Evolutionary conservation across 345 rosid genomes (phyloP).

Genomic region (Hypericum androsaemum): DNA sequence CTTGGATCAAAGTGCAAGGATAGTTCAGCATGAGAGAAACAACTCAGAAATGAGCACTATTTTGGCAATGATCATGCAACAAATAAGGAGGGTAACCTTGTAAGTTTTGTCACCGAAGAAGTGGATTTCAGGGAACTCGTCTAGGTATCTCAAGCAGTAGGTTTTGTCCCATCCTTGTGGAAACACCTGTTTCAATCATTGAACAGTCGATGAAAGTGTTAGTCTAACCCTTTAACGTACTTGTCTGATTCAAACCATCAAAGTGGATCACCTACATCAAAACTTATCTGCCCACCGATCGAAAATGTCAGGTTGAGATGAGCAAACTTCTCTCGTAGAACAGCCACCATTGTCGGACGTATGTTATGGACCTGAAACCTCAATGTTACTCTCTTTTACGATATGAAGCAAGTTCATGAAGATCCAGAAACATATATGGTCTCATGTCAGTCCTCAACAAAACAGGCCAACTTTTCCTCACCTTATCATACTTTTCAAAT

Average conservation of each 20-base stretch:
- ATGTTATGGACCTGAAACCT: slow-evolving; percentile 69
- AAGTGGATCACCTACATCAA: slow-evolving; percentile 53
- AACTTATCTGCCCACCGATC: slow-evolving; percentile 96
- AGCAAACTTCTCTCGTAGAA: slow-evolving; percentile 75
- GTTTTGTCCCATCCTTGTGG: slow-evolving; percentile 99
- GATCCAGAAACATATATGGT: background rate
- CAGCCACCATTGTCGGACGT: slow-evolving; percentile 73
- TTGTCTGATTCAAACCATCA: slow-evolving; percentile 3
- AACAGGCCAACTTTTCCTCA: slow-evolving; percentile 14
- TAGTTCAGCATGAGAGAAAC: background rate
- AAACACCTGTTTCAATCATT: slow-evolving; percentile 50
- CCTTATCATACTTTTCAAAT: slow-evolving; percentile 93
- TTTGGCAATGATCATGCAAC: too few relatives aligned
- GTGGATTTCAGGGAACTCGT: slow-evolving; percentile 73
- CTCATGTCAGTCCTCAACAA: slow-evolving; percentile 1
- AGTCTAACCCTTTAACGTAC: background rate
- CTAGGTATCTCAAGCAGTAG: slow-evolving; percentile 81
- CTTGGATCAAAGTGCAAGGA: slow-evolving; percentile 5
- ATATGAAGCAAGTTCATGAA: slow-evolving; percentile 9
- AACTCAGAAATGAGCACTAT: background rate
- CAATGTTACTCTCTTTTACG: slow-evolving; percentile 12
- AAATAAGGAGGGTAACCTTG: slow-evolving; percentile 40
- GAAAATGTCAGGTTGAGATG: slow-evolving; percentile 93
- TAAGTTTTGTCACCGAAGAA: slow-evolving; percentile 98
- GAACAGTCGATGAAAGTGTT: slow-evolving; percentile 4